Evolutionary conservation across 2,329 filamentous ascomycete genomes (phyloP).

Genomic region (Sporothrix sp.): DNA sequence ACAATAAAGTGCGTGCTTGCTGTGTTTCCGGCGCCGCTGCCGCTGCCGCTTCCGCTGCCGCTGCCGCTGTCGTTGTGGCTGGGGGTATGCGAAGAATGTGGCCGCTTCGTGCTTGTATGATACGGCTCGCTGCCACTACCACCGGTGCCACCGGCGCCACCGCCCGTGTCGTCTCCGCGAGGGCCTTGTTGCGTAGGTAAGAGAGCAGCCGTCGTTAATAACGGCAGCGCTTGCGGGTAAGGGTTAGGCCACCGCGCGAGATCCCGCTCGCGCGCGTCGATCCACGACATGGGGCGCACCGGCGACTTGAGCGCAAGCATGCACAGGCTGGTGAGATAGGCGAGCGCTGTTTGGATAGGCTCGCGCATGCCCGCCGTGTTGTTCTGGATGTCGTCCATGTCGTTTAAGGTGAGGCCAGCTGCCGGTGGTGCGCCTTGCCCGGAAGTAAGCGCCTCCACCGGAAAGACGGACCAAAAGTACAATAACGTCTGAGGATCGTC

Average conservation of each 20-base stretch:
- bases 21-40: background rate
- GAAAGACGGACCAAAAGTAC: constrained; percentile 6
- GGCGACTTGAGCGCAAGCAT: background rate
- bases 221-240: background rate
- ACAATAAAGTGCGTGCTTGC: constrained; percentile 1
- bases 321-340: constrained; percentile 4
- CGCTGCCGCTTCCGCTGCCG: background rate
- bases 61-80: background rate
- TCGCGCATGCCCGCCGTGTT: too few relatives aligned
- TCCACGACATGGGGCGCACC: background rate
- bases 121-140: background rate
- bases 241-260: constrained; percentile 3
- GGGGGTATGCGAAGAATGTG: background rate
- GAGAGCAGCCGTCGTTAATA: background rate
- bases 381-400: background rate
- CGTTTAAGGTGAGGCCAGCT: background rate
- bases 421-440: background rate
- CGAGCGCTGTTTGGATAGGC: background rate
- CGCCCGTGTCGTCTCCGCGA: too few relatives aligned
- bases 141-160: too few relatives aligned
- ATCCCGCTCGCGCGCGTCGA: background rate
- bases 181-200: background rate
- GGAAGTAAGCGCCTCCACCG: background rate
- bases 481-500: constrained; percentile 7
- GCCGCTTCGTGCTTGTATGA: background rate